Percentiles rank a stretch among this genome's conserved stretches.
Evolutionary conservation across 2,329 filamentous ascomycete species (phyloP).

Genomic region (Arthrobotrys megalospora): DNA sequence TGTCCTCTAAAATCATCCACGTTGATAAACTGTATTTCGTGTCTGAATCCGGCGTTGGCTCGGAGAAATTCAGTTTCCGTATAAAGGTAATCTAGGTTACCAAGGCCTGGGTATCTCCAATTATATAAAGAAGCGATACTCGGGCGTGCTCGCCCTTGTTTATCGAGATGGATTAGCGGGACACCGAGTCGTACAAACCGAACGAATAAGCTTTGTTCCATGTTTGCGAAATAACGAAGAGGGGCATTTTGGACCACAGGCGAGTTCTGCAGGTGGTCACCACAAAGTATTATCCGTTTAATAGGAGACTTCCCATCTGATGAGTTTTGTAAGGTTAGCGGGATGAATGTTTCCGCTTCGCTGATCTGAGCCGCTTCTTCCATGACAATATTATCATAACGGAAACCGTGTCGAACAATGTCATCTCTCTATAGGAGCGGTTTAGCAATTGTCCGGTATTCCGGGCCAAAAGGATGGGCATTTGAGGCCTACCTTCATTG

Average conservation of each 20-base stretch:
- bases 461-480: neutral
- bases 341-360: conserved; percentile 96
- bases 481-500: conserved; percentile 75
- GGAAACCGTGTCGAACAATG: conserved; percentile 91
- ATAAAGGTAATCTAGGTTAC: conserved; percentile 82
- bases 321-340: conserved; percentile 87
- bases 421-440: conserved; percentile 75
- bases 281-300: conserved; percentile 90
- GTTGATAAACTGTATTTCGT: conserved; percentile 97
- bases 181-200: conserved; percentile 91
- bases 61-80: conserved; percentile 78
- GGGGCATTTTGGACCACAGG: conserved; percentile 95
- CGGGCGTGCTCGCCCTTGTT: conserved; percentile 90
- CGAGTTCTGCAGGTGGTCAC: conserved; percentile 96
- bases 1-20: conserved; percentile 92
- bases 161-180: conserved; percentile 89
- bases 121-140: conserved; percentile 90
- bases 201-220: conserved; percentile 95
- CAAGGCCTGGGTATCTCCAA: conserved; percentile 89
- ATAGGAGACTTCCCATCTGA: conserved; percentile 80
- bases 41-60: conserved; percentile 85
- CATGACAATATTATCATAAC: conserved; percentile 98
- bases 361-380: conserved; percentile 99
- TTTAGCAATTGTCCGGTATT: neutral
- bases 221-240: conserved; percentile 93